These are phyloP conservation scores for Ceratocystis cacaofunesta DNA, from an alignment of 2,329 filamentous ascomycete species.

Conservation along the genomic window DNA sequence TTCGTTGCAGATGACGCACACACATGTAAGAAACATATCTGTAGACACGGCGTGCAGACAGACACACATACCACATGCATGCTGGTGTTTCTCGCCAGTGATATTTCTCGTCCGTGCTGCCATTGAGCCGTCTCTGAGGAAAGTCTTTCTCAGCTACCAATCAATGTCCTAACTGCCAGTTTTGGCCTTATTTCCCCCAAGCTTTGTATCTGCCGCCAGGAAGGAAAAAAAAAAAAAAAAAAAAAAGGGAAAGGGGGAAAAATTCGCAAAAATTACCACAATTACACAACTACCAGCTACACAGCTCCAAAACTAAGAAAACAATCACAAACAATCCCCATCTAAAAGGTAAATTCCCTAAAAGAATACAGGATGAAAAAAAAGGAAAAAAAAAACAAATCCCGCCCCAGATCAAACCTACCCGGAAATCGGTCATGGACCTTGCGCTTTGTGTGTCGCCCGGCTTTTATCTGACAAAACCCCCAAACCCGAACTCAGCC, in stretches of 20 bases:
- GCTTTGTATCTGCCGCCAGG: neutral
- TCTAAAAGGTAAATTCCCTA: too few relatives aligned
- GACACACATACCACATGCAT: neutral
- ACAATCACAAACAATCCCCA: too few relatives aligned
- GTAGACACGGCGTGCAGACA: neutral
- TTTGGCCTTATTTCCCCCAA: neutral
- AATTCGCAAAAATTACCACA: neutral
- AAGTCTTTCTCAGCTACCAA: neutral
- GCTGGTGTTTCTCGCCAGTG: neutral
- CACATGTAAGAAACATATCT: neutral
- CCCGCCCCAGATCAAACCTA: neutral
- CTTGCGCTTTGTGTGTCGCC: neutral
- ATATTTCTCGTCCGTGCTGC: conserved; percentile 1
- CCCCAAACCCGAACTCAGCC: neutral
- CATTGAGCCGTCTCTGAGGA: neutral
- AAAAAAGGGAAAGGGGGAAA: neutral
- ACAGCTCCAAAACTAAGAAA: too few relatives aligned
- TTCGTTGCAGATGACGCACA: neutral
- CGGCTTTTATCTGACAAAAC: neutral
- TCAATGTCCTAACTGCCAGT: neutral
- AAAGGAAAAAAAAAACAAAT: neutral
- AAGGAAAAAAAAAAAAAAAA: neutral
- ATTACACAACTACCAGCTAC: too few relatives aligned
- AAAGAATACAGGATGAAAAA: neutral
- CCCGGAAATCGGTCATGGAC: neutral